Evolutionary conservation across 768 basidiomycete genomes (phyloP), one percentile per base, ranked within the genome.

Genomic region (Mycena crocata): DNA sequence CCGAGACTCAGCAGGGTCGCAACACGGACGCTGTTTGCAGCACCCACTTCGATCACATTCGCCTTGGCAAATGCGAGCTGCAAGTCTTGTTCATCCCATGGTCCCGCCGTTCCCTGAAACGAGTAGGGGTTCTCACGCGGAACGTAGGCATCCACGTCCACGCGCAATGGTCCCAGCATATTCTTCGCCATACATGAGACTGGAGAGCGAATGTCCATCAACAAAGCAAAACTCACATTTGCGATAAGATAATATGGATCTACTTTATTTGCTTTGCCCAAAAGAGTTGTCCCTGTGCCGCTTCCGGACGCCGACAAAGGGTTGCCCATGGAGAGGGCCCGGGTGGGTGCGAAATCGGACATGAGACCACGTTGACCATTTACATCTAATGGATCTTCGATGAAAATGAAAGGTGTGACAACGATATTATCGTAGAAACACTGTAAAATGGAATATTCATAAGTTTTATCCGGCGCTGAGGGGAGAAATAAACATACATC

Each of bases 361-460:
- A 81, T 67, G 52, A 84, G 72, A n/a, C 83, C 84, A 35, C 81
- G 82, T 67, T 87, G 86, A 31, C 85, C 87, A 70, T 87, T 90
- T 24, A 86, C 83, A 69, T 96, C 94, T 46, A 89, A 71, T 15
- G 93, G 91, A 75, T 97, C 95, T 76, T 98, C 98, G 67, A 98
- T 92, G 71, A 96, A 98, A 57, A 98, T 93, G 79, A 99, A 99
- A 0, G 96, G 97, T 30, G 94, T 93, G 77, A 95, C 96, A 23
- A 95, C 89, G 64, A 96, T 96, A 73, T 99, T 98, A 79, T 99
- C 98, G 76, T 92, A 99, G 76, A 95, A 96, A 71, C 92, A 96
- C 95, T 98, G 70, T 4, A 12, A 28, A 35, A 34, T n/a, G n/a
- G n/a, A n/a, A n/a, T n/a, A n/a, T n/a, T n/a, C n/a, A 42, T 54